Conservation (phyloP, 1,284 basidiomycete species). For the Flammula alnicola region DNA sequence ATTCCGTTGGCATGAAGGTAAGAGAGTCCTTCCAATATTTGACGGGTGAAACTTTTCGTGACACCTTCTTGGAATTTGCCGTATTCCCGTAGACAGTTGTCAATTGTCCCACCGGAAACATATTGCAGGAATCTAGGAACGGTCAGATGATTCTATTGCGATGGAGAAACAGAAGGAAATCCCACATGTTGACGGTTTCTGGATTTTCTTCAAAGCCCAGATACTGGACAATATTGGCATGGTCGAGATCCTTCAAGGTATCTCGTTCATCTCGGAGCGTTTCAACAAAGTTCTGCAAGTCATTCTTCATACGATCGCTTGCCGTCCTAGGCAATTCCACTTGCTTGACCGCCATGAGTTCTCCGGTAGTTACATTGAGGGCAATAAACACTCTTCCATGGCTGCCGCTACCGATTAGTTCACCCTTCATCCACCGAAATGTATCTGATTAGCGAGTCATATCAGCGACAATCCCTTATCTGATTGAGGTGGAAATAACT, state of each 20-base stretch:
- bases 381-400: slow-evolving; percentile 79
- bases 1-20: slow-evolving; percentile 77
- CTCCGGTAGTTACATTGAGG: slow-evolving; percentile 75
- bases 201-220: slow-evolving; percentile 94
- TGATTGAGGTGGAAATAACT: background rate
- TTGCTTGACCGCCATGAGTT: slow-evolving; percentile 85
- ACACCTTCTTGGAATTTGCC: slow-evolving; percentile 71
- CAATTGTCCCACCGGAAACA: slow-evolving; percentile 81
- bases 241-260: slow-evolving; percentile 93
- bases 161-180: slow-evolving; percentile 32
- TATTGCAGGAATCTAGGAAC: slow-evolving; percentile 57
- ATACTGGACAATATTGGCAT: slow-evolving; percentile 97
- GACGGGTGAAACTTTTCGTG: slow-evolving; percentile 71
- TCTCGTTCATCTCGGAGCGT: slow-evolving; percentile 94
- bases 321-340: slow-evolving; percentile 75
- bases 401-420: slow-evolving; percentile 77
- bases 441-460: slow-evolving; percentile 14
- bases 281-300: slow-evolving; percentile 85
- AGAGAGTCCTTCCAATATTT: slow-evolving; percentile 76
- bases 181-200: slow-evolving; percentile 90
- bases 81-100: slow-evolving; percentile 65
- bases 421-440: slow-evolving; percentile 77
- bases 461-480: background rate
- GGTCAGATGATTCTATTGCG: slow-evolving; percentile 36
- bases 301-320: slow-evolving; percentile 85